Evolutionary conservation across 768 basidiomycete genomes (phyloP), one percentile per base, ranked within the genome.

Genomic region (Leucocoprinus birnbaumii): DNA sequence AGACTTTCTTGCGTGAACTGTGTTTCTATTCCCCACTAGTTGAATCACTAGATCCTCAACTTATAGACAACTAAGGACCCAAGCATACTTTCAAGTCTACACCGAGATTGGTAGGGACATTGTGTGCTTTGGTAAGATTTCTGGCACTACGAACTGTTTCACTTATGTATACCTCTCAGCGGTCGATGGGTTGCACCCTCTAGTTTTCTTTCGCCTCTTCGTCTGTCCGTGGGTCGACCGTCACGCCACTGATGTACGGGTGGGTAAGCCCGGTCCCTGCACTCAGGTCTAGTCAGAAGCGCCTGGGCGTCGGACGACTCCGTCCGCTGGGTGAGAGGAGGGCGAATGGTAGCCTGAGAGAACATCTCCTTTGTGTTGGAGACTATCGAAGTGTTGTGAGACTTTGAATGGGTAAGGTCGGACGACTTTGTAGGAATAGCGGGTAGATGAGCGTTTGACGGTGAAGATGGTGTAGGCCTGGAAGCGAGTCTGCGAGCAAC

Each of bases 151-250:
- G n/a, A n/a, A n/a, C n/a, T n/a, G n/a, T n/a, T n/a, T n/a, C n/a
- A n/a, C n/a, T n/a, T n/a, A n/a, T n/a, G n/a, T n/a, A n/a, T n/a
- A n/a, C n/a, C n/a, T n/a, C n/a, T n/a, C n/a, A n/a, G n/a, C n/a
- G n/a, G n/a, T n/a, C n/a, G n/a, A n/a, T n/a, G n/a, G n/a, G n/a
- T n/a, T n/a, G n/a, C n/a, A n/a, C n/a, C n/a, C n/a, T n/a, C n/a
- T n/a, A 74, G 59, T 73, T 71, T 57, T 75, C 74, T 48, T 72
- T 77, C 70, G 74, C 71, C 44, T 72, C 72, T 55, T 76, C 74
- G 50, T 74, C 73, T 26, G 75, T 75, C 44, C 58, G 53, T n/a
- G 63, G 45, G 34, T 65, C 62, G 8, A 53, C 61, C 8, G 63
- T 64, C 26, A 65, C 63, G 2, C 61, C 58, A 35, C 65, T 67